phyloP scores from a whole-genome alignment of 371 early-diverging fungal genomes.

The Mortierella sp. region DNA sequence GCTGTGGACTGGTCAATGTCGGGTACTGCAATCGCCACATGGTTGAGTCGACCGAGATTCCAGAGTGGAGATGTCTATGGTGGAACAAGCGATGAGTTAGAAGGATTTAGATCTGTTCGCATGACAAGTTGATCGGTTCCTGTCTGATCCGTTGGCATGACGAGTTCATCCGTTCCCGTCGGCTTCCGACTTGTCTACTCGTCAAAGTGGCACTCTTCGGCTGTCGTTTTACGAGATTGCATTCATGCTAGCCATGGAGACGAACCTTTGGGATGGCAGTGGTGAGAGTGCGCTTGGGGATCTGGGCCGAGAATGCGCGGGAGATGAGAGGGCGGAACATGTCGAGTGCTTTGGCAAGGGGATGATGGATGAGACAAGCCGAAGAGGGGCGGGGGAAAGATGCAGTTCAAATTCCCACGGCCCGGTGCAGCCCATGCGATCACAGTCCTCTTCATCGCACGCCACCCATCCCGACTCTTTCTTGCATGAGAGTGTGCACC shows the following conservation, averaged over 20 bases:
- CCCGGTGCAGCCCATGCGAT: too few relatives aligned
- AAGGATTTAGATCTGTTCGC: not conserved
- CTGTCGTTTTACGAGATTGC: too few relatives aligned
- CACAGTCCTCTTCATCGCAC: too few relatives aligned
- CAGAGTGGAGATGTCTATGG: constrained; percentile 56
- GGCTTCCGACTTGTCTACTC: not conserved
- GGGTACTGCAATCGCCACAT: constrained; percentile 84
- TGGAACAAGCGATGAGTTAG: not conserved
- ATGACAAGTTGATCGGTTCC: too few relatives aligned
- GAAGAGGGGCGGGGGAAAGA: too few relatives aligned
- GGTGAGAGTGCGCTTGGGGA: constrained; percentile 27
- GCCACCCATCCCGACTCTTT: too few relatives aligned
- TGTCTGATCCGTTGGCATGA: too few relatives aligned
- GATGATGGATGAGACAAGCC: too few relatives aligned
- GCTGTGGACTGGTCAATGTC: constrained; percentile 70
- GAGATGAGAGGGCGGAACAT: constrained; percentile 40
- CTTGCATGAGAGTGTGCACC: too few relatives aligned
- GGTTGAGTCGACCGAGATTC: constrained; percentile 78
- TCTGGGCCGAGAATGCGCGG: constrained; percentile 25
- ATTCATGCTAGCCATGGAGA: not conserved
- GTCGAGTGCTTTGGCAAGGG: too few relatives aligned
- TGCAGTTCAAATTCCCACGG: too few relatives aligned
- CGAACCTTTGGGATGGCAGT: constrained; percentile 48
- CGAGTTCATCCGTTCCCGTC: not conserved
- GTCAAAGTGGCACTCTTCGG: constrained; percentile 1